Base-by-base conservation (phyloP, 345 rosid genomes). In the Salix viminalis region DNA sequence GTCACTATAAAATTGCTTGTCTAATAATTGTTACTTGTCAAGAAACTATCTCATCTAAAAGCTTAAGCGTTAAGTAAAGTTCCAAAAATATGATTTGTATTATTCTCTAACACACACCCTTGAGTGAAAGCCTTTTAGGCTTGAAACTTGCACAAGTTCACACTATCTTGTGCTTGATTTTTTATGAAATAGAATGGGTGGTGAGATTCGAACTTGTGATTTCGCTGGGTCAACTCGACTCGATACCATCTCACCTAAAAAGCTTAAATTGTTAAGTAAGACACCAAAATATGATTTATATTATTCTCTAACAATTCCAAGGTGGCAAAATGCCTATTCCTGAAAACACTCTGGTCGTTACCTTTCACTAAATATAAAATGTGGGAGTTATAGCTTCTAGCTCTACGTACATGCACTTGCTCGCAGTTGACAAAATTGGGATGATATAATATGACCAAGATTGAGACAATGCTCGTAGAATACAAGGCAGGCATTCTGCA, bases 201-300 rank as follows among this genome's bases (percentile, higher is more conserved):
- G 7, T 5, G 37, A 34, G 37, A 34, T 34, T 34, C 6, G 7
- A 34, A 34, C 37, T 34, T 0, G 6, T 34, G 5, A 34, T 6
- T 4, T n/a, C n/a, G 36, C 36, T 34, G 0, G 36, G 6, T 34
- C 36, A 34, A 5, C 6, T 0, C 0, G 36, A 0, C 36, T 5
- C 6, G n/a, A n/a, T n/a, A n/a, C n/a, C 7, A 34, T 34, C 6
- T 5, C 0, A 34, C 5, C 7, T 34, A 34, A 0, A 34, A 34
- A 1, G n/a, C 4, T 34, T 34, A 34, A 5, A 4, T 0, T 4
- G 1, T 34, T 34, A 34, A 0, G 1, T 34, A 5, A 34, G 37
- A 5, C 0, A 0, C 0, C 5, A 34, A 0, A 34, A 34, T 34
- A 34, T 34, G 1, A 34, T 34, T 5, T 34, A n/a, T n/a, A n/a